Evolutionary conservation across 1,284 basidiomycete genomes (phyloP), one percentile per base, ranked within the genome.

Genomic region (Pseudozyma sp.): DNA sequence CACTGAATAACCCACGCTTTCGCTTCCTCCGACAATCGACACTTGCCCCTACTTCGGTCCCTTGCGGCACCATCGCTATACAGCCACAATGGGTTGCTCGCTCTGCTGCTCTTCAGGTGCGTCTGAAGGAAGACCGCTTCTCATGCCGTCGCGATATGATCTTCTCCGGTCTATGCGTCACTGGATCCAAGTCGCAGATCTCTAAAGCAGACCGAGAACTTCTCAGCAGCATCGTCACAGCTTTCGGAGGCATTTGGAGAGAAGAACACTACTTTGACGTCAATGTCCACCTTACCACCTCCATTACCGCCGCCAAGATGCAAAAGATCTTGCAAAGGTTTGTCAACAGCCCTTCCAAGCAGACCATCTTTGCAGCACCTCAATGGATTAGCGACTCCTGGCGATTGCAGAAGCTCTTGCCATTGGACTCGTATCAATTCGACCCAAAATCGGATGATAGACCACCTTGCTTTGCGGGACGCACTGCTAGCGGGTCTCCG

Each of bases 381-480:
- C 92, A 93, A 73, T 94, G 92, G 92, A 93, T 93, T 74, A 91
- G 93, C 75, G 92, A 94, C 71, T 89, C 89, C 12, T 88, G 93
- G 43, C 87, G 90, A 21, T 86, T 92, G 9, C 90, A 90, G 1
- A 86, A 88, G 21, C 86, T 88, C 12, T 86, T 87, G 6, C 86
- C 93, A 1, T 87, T 89, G 10, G 85, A 85, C 0, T 86, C 88
- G 21, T 95, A 93, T 77, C 87, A 90, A 65, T 95, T 93, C 89
- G 57, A 68, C 16, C 92, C 92, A 0, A 73, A 81, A 1, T 83
- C 86, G 10, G 59, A 74, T 31, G 40, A 77, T 45, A 64, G 82
- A 60, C 76, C 76, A 40, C 31, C 65, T 25, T 71, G 72, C 52
- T 61, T 77, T 39, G 48, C 66, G 9, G 70, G 55, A 5, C 45